Base-by-base conservation (phyloP, 768 basidiomycete species). In the Mrakia blollopis region DNA sequence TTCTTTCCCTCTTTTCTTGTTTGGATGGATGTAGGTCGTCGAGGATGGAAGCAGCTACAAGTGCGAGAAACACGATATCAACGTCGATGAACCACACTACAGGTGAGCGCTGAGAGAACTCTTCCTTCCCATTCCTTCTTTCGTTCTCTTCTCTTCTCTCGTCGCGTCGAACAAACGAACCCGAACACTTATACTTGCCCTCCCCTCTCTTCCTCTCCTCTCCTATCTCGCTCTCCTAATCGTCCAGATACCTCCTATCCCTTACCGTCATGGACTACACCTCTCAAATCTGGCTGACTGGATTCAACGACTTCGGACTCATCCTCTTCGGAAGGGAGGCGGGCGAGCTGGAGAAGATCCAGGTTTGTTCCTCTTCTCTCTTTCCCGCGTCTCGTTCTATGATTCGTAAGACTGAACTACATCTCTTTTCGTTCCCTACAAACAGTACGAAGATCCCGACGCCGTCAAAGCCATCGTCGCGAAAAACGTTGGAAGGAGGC, bases 291-390 rank as follows among this genome's bases (percentile, higher is more conserved):
- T 98, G 96, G 96, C 85, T 98, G 65, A 92, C 93, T 79, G 93
- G 92, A 5, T 99, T 99, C 87, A 96, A 99, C 82, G 96, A 98
- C 8, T 89, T 91, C 44, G 97, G 94, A 7, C 83, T 89, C 71
- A 85, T 85, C 6, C 84, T 99, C 23, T 89, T 98, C 79, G 91
- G 88, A 37, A 90, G 89, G 85, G 84, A 88, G 41, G 96, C 93
- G 16, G 88, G 93, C 80, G 90, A 94, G 23, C 82, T 98, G 52
- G 83, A 90, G 76, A 4, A n/a, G 41, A 69, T n/a, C 18, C 25
- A 69, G 67, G 67, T 69, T 57, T 37, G 71, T 39, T 28, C 37
- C 69, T 50, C n/a, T 52, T 41, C 21, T 30, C 11, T 16, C 8
- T 14, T 75, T 62, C 60, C 75, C n/a, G 50, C 67, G 63, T 39